Evolutionary conservation across 495 filamentous ascomycete genomes (phyloP).

Genomic region (Podospora pseudoanserina): DNA sequence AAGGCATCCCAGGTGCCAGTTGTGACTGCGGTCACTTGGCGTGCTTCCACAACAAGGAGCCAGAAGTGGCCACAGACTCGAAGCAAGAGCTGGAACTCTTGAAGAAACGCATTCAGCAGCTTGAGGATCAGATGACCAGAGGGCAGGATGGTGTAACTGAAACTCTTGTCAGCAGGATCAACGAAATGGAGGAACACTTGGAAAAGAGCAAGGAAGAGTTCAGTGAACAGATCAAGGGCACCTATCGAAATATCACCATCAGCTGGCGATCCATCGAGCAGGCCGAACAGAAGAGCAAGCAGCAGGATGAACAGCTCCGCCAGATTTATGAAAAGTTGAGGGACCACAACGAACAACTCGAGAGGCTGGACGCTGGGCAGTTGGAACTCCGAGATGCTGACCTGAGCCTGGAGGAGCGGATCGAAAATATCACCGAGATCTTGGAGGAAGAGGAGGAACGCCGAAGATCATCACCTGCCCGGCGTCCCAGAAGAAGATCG

Average conservation of each 20-base stretch:
- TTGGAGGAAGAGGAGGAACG: slow-evolving; percentile 33
- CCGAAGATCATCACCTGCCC: slow-evolving; percentile 9
- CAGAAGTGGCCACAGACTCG: slow-evolving; percentile 36
- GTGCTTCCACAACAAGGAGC: slow-evolving; percentile 49
- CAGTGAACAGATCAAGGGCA: slow-evolving; percentile 46
- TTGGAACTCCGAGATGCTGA: slow-evolving; percentile 51
- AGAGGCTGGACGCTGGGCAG: slow-evolving; percentile 41
- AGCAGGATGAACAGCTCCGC: slow-evolving; percentile 46
- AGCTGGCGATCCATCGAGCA: slow-evolving; percentile 49
- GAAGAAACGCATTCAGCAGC: slow-evolving; percentile 42
- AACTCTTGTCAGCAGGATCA: slow-evolving; percentile 42
- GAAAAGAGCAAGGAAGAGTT: slow-evolving; percentile 49
- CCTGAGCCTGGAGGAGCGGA: slow-evolving; percentile 48
- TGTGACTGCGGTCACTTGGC: slow-evolving; percentile 56
- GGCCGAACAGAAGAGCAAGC: slow-evolving; percentile 39
- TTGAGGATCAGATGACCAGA: slow-evolving; percentile 47
- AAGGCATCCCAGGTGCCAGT: slow-evolving; percentile 45
- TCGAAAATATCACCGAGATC: slow-evolving; percentile 46
- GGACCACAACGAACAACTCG: slow-evolving; percentile 39
- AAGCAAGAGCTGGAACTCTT: slow-evolving; percentile 47
- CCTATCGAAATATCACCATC: slow-evolving; percentile 49
- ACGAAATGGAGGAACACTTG: slow-evolving; percentile 48
- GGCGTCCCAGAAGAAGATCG: slow-evolving; percentile 30
- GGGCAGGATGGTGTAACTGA: slow-evolving; percentile 42
- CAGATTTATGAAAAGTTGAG: slow-evolving; percentile 43